Conservation (phyloP, 2,329 filamentous ascomycete genomes). For the Pseudogymnoascus sp. region DNA sequence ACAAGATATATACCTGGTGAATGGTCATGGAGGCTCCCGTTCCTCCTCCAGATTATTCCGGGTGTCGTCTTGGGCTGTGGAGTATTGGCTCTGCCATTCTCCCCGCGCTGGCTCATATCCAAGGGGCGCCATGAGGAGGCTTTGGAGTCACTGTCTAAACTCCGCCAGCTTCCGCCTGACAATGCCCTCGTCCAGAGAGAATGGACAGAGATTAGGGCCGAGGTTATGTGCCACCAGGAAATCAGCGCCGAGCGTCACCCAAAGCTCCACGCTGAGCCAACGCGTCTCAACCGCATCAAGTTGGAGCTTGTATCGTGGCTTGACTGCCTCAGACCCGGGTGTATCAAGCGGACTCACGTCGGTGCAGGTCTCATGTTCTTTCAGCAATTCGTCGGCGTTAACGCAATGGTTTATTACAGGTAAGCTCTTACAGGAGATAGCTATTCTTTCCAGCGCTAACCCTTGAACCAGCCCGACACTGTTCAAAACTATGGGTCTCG, state of each 20-base stretch:
- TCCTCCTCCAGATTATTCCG: slow-evolving; percentile 24
- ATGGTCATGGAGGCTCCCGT: slow-evolving; percentile 30
- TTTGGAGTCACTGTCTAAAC: slow-evolving; percentile 38
- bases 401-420: slow-evolving; percentile 55
- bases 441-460: neutral
- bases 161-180: slow-evolving; percentile 41
- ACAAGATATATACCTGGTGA: slow-evolving; percentile 31
- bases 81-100: slow-evolving; percentile 43
- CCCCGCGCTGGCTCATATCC: slow-evolving; percentile 47
- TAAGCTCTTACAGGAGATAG: slow-evolving; percentile 20
- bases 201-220: slow-evolving; percentile 42
- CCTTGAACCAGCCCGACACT: slow-evolving; percentile 38
- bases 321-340: slow-evolving; percentile 44
- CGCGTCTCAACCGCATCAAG: slow-evolving; percentile 32
- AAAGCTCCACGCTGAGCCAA: slow-evolving; percentile 27
- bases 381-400: slow-evolving; percentile 48
- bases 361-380: slow-evolving; percentile 50
- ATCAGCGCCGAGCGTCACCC: slow-evolving; percentile 35
- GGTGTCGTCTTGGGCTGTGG: slow-evolving; percentile 31
- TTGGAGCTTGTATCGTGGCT: slow-evolving; percentile 42
- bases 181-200: slow-evolving; percentile 47
- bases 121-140: slow-evolving; percentile 42
- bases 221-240: slow-evolving; percentile 45
- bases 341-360: slow-evolving; percentile 43
- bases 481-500: slow-evolving; percentile 43